Evolutionary conservation across 306 rosid species (phyloP).

Genomic region (Cucurbita ficifolia): DNA sequence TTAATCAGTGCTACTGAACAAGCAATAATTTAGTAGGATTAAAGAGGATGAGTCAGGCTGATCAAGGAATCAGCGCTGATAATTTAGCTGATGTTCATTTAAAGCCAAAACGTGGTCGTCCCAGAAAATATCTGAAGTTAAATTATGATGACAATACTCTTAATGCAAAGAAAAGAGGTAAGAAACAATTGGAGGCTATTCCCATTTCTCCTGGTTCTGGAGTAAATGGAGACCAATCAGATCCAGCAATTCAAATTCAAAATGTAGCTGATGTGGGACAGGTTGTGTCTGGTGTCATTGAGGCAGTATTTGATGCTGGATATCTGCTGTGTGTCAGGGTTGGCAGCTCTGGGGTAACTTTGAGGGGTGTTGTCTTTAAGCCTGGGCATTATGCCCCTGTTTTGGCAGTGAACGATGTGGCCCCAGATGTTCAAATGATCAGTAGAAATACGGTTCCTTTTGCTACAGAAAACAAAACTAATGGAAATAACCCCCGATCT

Average conservation of each 20-base stretch:
- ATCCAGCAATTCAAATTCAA: slow-evolving; percentile 29
- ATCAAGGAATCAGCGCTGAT: slow-evolving; percentile 38
- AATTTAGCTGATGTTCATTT: slow-evolving; percentile 43
- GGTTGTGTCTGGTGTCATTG: slow-evolving; percentile 65
- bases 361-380: slow-evolving; percentile 81
- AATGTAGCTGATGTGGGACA: slow-evolving; percentile 42
- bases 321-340: slow-evolving; percentile 71
- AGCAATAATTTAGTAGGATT: slow-evolving; percentile 5
- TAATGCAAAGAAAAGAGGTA: slow-evolving; percentile 16
- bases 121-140: slow-evolving; percentile 64
- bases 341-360: slow-evolving; percentile 47
- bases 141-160: slow-evolving; percentile 27
- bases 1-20: neutral
- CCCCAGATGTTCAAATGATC: slow-evolving; percentile 70
- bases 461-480: slow-evolving; percentile 24
- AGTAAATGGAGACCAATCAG: slow-evolving; percentile 34
- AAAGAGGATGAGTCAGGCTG: slow-evolving; percentile 40
- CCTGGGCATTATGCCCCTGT: slow-evolving; percentile 69
- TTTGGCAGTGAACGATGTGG: slow-evolving; percentile 67
- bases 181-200: slow-evolving; percentile 21
- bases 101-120: slow-evolving; percentile 96
- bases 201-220: slow-evolving; percentile 40
- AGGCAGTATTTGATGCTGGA: slow-evolving; percentile 88
- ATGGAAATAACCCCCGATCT: slow-evolving; percentile 25
- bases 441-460: slow-evolving; percentile 43